Conservation (phyloP, 768 basidiomycete genomes). For the Asterophora parasitica region DNA sequence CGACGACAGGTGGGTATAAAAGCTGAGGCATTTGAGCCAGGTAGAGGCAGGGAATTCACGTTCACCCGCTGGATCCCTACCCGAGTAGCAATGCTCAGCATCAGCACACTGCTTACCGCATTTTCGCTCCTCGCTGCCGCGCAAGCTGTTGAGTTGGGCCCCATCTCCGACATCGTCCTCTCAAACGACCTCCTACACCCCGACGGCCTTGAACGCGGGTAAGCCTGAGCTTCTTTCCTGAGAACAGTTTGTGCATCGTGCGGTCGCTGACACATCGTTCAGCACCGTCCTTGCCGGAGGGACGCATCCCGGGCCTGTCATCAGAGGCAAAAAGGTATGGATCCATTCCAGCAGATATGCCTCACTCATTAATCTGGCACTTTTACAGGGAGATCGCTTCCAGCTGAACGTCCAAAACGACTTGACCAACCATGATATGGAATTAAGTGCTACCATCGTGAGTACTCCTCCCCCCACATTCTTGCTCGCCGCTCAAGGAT, state of each 20-base stretch:
- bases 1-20: too few relatives aligned
- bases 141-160: constrained; percentile 20
- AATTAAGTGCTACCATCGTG: constrained; percentile 15
- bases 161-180: constrained; percentile 31
- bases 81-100: too few relatives aligned
- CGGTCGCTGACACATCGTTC: neutral
- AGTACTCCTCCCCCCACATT: constrained; percentile 9
- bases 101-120: too few relatives aligned
- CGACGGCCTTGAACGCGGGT: constrained; percentile 44
- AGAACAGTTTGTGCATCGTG: neutral
- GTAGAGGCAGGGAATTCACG: too few relatives aligned
- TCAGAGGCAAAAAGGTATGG: constrained; percentile 24
- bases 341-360: neutral
- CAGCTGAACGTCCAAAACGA: too few relatives aligned
- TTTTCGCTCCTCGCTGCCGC: constrained; percentile 1
- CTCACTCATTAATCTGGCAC: too few relatives aligned
- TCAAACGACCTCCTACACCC: constrained; percentile 40
- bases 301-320: constrained; percentile 24
- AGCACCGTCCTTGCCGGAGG: constrained; percentile 24
- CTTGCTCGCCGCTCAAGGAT: neutral
- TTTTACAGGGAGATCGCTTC: too few relatives aligned
- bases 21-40: too few relatives aligned
- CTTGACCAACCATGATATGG: too few relatives aligned
- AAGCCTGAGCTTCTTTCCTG: constrained; percentile 16
- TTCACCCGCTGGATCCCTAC: too few relatives aligned